These are phyloP conservation scores for Saccharomycopsis sp. DNA, from an alignment of 805 yeast species.

Conservation along the genomic window DNA sequence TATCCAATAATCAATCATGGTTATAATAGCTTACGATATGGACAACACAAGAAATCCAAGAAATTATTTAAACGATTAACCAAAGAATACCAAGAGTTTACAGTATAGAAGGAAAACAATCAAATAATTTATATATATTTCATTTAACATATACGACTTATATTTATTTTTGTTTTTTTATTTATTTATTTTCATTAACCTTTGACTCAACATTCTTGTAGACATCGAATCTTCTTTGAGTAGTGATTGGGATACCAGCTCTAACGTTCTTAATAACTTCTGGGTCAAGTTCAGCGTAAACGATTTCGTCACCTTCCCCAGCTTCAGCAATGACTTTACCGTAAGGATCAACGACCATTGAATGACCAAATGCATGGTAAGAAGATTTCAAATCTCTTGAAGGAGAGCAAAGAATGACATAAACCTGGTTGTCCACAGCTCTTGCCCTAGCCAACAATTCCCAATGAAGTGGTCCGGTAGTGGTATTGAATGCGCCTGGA, in stretches of 20 bases:
- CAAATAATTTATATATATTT: background rate
- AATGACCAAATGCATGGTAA: conserved; percentile 64
- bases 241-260: conserved; percentile 57
- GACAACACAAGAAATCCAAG: conserved; percentile 15
- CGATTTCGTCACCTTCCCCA: conserved; percentile 69
- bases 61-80: conserved; percentile 19
- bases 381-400: conserved; percentile 63
- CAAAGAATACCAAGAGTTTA: conserved; percentile 40
- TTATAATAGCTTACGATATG: conserved; percentile 14
- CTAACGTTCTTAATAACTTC: conserved; percentile 50
- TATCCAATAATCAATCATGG: conserved; percentile 36
- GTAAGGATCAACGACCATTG: conserved; percentile 54
- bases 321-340: conserved; percentile 64
- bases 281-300: conserved; percentile 69
- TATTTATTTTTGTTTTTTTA: background rate
- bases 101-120: background rate
- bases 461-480: conserved; percentile 84
- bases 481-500: conserved; percentile 81
- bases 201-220: conserved; percentile 19
- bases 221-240: conserved; percentile 62
- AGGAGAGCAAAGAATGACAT: conserved; percentile 78
- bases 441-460: conserved; percentile 64
- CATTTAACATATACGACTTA: background rate
- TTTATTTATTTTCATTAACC: no score
- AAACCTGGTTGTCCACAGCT: conserved; percentile 69